Evolutionary conservation across 768 basidiomycete species (phyloP).

Genomic region (Mycena vitilis): DNA sequence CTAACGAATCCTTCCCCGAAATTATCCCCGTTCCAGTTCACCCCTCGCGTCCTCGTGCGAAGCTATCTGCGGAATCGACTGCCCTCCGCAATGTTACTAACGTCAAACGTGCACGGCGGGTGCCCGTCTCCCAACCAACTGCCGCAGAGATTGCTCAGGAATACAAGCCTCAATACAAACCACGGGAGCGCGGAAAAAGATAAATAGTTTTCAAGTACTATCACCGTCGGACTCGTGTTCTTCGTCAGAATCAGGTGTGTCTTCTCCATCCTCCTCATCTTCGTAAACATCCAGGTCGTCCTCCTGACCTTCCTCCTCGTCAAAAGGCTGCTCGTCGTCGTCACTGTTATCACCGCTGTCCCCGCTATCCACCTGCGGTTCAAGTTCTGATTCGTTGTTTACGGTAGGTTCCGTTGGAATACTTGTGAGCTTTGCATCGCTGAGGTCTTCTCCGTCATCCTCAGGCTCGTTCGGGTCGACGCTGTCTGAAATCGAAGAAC

Average conservation of each 20-base stretch:
- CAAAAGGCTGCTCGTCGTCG: background rate
- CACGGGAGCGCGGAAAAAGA: background rate
- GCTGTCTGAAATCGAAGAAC: too few species aligned
- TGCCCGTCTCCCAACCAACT: background rate
- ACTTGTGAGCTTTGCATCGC: background rate
- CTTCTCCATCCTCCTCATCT: constrained; percentile 4
- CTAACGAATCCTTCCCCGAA: background rate
- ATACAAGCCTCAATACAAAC: constrained; percentile 13
- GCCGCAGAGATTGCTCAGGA: background rate
- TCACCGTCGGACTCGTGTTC: constrained; percentile 11
- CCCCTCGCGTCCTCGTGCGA: background rate
- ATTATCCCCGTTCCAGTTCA: background rate
- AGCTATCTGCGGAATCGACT: background rate
- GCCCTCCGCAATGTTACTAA: background rate
- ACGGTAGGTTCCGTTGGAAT: background rate
- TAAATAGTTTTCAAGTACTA: background rate
- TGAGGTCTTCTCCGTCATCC: constrained; percentile 3
- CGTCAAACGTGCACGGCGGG: background rate
- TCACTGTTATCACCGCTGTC: background rate
- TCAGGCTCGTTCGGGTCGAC: background rate
- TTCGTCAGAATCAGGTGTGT: background rate
- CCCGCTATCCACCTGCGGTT: background rate
- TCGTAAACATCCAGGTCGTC: background rate
- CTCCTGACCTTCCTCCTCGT: background rate
- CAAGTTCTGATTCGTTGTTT: background rate